Percentiles rank a stretch among this genome's conserved stretches.
These are phyloP conservation scores for Clohesyomyces aquaticus DNA, from an alignment of 495 filamentous ascomycete species.

Conservation along the genomic window DNA sequence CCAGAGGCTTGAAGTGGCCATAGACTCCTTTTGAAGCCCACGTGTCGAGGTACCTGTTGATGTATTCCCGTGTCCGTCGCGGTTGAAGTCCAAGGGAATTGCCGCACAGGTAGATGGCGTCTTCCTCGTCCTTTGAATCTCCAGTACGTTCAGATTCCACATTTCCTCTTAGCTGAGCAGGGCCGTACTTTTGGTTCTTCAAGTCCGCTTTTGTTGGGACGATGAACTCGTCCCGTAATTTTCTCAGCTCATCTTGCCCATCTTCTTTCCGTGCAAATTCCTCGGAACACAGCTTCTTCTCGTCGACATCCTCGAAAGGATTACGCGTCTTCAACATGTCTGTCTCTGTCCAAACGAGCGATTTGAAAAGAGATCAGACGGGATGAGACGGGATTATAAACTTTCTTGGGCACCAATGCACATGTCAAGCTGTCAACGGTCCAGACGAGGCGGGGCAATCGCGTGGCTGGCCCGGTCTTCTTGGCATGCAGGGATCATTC, in stretches of 20 bases:
- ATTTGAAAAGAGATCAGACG: no score
- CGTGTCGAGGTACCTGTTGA: constrained; percentile 76
- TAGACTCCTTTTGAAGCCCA: constrained; percentile 95
- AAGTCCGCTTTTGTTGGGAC: constrained; percentile 82
- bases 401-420: no score
- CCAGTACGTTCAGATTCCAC: not conserved
- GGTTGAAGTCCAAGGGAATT: constrained; percentile 95
- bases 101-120: constrained; percentile 88
- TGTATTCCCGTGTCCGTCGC: constrained; percentile 65
- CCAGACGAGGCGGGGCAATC: constrained; percentile 2
- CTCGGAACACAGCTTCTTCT: constrained; percentile 26
- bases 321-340: constrained; percentile 22
- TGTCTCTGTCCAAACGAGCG: not conserved
- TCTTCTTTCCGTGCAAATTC: constrained; percentile 71
- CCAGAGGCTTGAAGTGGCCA: constrained; percentile 86
- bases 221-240: constrained; percentile 76
- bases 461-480: not conserved
- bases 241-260: constrained; percentile 65
- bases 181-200: constrained; percentile 57
- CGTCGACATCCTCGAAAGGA: constrained; percentile 38
- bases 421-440: not conserved
- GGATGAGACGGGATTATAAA: no score
- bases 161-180: not conserved
- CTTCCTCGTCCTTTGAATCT: constrained; percentile 28
- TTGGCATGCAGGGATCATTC: not conserved